phyloP scores from a whole-genome alignment of 2,329 filamentous ascomycete species.

The Clarireedia homoeocarpa region DNA sequence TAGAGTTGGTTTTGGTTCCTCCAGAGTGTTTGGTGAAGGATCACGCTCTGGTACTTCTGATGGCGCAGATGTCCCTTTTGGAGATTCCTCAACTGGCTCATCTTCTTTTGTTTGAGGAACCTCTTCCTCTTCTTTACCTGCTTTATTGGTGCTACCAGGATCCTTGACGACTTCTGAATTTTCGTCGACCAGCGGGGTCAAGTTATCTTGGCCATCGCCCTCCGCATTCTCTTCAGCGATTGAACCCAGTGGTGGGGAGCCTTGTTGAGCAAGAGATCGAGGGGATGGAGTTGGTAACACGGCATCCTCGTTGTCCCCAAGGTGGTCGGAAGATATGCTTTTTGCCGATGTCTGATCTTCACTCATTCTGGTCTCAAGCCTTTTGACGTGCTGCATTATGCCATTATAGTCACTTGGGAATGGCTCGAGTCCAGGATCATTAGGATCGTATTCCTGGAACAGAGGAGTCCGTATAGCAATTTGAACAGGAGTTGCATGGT shows the following conservation, averaged over 20 bases:
- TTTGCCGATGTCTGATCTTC: conserved; percentile 18
- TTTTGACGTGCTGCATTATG: conserved; percentile 21
- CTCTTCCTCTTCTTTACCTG: not conserved
- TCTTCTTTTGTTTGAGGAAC: too few relatives aligned
- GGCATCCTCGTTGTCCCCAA: conserved; percentile 9
- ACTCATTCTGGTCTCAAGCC: conserved; percentile 19
- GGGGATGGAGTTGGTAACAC: conserved; percentile 11
- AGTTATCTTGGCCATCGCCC: conserved; percentile 6
- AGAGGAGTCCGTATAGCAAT: not conserved
- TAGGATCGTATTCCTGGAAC: conserved; percentile 17
- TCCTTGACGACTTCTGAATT: not conserved
- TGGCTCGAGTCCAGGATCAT: conserved; percentile 24
- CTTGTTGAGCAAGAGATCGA: conserved; percentile 11
- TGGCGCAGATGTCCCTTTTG: too few relatives aligned
- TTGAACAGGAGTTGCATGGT: not conserved
- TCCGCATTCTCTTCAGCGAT: conserved; percentile 22
- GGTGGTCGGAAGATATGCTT: conserved; percentile 15
- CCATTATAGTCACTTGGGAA: conserved; percentile 24
- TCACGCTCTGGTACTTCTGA: too few relatives aligned
- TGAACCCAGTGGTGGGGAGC: conserved; percentile 20
- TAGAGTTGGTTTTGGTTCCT: not conserved
- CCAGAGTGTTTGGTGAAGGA: too few relatives aligned
- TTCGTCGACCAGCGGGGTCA: conserved; percentile 4
- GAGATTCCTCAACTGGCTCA: too few relatives aligned
- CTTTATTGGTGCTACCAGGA: not conserved